A percentile compares a stretch with the other conserved stretches of the same genome.
These are phyloP conservation scores for Chlamydomonas asymmetrica DNA, from an alignment of 139 green algal species.

Conservation along the genomic window DNA sequence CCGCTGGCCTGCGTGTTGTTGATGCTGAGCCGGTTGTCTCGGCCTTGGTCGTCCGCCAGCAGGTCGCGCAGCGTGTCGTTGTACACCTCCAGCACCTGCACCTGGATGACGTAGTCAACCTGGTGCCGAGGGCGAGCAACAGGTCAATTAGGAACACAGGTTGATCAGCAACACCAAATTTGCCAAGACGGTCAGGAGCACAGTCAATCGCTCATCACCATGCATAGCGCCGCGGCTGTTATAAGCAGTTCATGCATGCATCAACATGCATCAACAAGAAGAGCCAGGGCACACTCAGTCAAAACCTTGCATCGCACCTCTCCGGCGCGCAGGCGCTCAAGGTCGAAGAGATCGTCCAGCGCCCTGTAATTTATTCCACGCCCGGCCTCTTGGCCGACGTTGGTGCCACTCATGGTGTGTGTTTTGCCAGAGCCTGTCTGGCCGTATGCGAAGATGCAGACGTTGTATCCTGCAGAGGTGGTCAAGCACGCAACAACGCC, in stretches of 20 bases:
- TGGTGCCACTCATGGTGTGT: conserved; percentile 84
- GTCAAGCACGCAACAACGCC: no score
- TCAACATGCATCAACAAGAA: background rate
- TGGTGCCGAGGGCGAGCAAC: conserved; percentile 28
- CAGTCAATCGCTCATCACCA: background rate
- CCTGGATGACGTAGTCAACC: conserved; percentile 71
- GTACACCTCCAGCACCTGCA: conserved; percentile 97
- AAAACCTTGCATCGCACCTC: conserved; percentile 55
- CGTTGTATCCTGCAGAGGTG: conserved; percentile 76
- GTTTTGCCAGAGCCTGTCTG: conserved; percentile 87
- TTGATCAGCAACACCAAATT: no score
- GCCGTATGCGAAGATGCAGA: conserved; percentile 88
- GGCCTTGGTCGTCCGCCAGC: conserved; percentile 29
- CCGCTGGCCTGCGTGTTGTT: conserved; percentile 72
- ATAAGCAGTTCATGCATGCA: background rate
- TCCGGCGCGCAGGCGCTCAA: conserved; percentile 55
- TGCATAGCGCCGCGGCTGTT: background rate
- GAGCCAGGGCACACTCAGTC: background rate
- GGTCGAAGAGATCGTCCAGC: conserved; percentile 87
- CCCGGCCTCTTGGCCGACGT: conserved; percentile 43
- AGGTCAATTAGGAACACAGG: background rate
- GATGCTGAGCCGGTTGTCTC: conserved; percentile 61
- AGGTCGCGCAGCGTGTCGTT: conserved; percentile 90
- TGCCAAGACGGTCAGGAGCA: background rate
- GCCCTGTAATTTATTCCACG: conserved; percentile 91